Base-by-base conservation (phyloP, 345 rosid species). In the Camelina laxa region DNA sequence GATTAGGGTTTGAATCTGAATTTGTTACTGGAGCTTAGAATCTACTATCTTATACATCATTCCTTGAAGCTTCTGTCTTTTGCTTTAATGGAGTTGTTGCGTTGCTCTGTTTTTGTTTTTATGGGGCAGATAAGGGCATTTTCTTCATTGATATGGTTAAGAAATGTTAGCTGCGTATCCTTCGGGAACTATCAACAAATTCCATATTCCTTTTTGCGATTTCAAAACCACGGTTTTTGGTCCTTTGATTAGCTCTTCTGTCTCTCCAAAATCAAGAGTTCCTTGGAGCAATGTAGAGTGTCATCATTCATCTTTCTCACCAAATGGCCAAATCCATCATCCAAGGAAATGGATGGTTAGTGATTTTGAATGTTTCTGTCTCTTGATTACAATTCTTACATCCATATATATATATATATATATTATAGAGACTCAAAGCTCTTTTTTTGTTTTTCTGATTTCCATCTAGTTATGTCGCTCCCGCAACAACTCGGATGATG, bases 291-390 rank as follows among this genome's bases (percentile, higher is more conserved):
- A 65, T 80, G 47, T 80, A 48, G 62, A 60, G 47, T 70, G 38
- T 51, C 64, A 42, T 78, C 71, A 36, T 21, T 83, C 80, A 41
- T 73, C 78, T 15, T 75, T 85, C 33, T 66, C 81, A 9, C 72
- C 87, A 86, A 81, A 75, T 56, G 79, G 72, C n/a, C 73, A 49
- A 27, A 53, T 30, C 65, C 85, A 77, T 68, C 82, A 80, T 70
- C 71, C 75, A 3, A 86, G 79, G 75, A 85, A 74, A 79, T 87
- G 88, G 85, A 80, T 85, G 87, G 97, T 86, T 58, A 78, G 88
- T 68, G 63, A 19, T 50, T 38, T 6, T 9, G 42, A 20, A 70
- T 16, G 7, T 59, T 56, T 50, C 1, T 22, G 39, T 62, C 4
- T 62, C n/a, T 42, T 22, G 63, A 42, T 51, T 56, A 57, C 35